These are phyloP conservation scores for Phytophthora nicotianae DNA, from an alignment of 352 stramenopile species.

Conservation along the genomic window DNA sequence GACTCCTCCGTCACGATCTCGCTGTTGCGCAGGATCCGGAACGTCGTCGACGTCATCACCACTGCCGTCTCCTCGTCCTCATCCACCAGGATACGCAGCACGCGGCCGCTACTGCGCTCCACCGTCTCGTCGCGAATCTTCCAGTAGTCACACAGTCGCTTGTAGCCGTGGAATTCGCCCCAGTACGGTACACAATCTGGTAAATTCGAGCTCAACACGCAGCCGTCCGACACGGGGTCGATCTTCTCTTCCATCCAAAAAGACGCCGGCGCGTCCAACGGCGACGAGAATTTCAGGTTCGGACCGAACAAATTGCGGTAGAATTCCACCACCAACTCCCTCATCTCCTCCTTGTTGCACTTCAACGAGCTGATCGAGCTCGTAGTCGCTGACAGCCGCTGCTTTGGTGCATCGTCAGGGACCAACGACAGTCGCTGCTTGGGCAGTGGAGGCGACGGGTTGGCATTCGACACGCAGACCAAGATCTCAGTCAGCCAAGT, in stretches of 20 bases:
- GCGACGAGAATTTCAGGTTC: slow-evolving; percentile 80
- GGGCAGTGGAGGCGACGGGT: slow-evolving; percentile 37
- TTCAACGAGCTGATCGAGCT: slow-evolving; percentile 42
- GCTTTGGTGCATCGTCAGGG: slow-evolving; percentile 46
- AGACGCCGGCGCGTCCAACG: slow-evolving; percentile 71
- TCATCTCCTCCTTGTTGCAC: slow-evolving; percentile 77
- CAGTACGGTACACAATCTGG: slow-evolving; percentile 87
- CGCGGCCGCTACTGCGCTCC: slow-evolving; percentile 79
- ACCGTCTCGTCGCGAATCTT: slow-evolving; percentile 89
- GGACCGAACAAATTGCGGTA: slow-evolving; percentile 83
- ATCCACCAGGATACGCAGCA: slow-evolving; percentile 83
- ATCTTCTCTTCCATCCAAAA: slow-evolving; percentile 90
- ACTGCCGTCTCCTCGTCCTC: slow-evolving; percentile 88
- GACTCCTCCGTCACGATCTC: slow-evolving; percentile 87
- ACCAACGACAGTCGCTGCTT: slow-evolving; percentile 66
- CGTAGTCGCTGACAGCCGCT: slow-evolving; percentile 38
- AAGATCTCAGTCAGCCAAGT: slow-evolving; percentile 85
- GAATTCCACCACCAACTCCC: slow-evolving; percentile 74
- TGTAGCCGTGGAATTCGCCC: slow-evolving; percentile 90
- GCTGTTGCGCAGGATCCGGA: slow-evolving; percentile 87
- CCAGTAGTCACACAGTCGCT: slow-evolving; percentile 87
- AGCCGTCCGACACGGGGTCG: slow-evolving; percentile 68
- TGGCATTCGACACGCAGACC: slow-evolving; percentile 60
- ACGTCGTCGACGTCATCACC: slow-evolving; percentile 89
- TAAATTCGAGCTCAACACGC: slow-evolving; percentile 85